Conservation (phyloP, 2,329 filamentous ascomycete genomes). For the Xylariaceae sp. region DNA sequence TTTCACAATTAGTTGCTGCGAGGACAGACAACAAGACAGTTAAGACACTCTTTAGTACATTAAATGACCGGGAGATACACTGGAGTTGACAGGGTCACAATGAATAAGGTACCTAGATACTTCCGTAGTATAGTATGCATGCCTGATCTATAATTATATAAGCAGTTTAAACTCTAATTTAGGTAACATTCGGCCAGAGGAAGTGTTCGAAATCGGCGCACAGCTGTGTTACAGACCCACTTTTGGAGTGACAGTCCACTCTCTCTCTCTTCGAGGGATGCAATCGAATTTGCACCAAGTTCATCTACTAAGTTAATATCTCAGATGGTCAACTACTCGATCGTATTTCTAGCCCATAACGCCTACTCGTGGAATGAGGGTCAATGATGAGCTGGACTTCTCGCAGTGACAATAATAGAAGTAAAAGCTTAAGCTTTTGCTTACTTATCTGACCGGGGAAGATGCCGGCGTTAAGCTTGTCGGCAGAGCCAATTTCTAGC, state of each 20-base stretch:
- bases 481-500: constrained; percentile 9
- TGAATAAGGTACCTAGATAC: no score
- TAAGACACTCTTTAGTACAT: no score
- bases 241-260: background rate
- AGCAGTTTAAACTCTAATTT: no score
- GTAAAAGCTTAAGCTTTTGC: background rate
- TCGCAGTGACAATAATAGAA: no score
- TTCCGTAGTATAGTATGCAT: no score
- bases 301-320: background rate
- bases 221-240: background rate
- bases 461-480: constrained; percentile 3
- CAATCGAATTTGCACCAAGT: background rate
- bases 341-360: background rate
- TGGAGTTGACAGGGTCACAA: no score
- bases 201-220: background rate
- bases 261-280: background rate
- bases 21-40: no score
- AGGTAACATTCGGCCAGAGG: no score
- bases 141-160: no score
- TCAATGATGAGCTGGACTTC: background rate
- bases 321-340: background rate
- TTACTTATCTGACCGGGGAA: background rate
- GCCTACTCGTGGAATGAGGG: background rate
- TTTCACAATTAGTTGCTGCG: no score
- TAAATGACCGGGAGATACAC: no score